These are phyloP conservation scores for Blastobotrys ciferrii DNA, from an alignment of 1,139 yeast species.

Conservation along the genomic window DNA sequence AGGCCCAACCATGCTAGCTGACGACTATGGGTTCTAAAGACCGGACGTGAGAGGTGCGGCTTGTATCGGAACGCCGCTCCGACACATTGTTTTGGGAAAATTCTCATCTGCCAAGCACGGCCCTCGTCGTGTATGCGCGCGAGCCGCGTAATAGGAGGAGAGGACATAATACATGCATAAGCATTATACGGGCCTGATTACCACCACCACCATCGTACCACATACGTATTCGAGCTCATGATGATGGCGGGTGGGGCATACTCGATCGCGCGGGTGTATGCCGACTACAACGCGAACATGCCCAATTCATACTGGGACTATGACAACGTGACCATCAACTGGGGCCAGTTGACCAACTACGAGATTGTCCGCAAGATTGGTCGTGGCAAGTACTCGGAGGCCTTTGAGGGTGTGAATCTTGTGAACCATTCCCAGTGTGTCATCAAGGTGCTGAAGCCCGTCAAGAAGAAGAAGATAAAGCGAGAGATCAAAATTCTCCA, in stretches of 20 bases:
- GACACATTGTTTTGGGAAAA: background rate
- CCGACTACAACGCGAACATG: slow-evolving; percentile 75
- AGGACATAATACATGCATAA: too few species aligned
- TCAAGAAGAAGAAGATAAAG: slow-evolving; percentile 91
- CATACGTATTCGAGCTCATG: slow-evolving; percentile 1
- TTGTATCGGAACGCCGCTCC: too few species aligned
- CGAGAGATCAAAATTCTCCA: slow-evolving; percentile 91
- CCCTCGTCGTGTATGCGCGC: too few species aligned
- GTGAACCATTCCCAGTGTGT: slow-evolving; percentile 49
- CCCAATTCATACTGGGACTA: slow-evolving; percentile 95
- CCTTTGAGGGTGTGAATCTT: slow-evolving; percentile 75
- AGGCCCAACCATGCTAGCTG: too few species aligned
- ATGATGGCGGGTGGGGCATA: background rate
- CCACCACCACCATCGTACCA: slow-evolving; percentile 3
- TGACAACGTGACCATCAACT: slow-evolving; percentile 48
- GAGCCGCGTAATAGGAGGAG: too few species aligned
- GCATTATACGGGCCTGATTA: too few species aligned
- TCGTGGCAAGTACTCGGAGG: slow-evolving; percentile 96
- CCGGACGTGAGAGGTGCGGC: too few species aligned
- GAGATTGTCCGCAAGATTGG: slow-evolving; percentile 93
- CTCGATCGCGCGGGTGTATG: slow-evolving; percentile 74
- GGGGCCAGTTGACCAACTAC: slow-evolving; percentile 73
- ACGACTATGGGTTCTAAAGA: too few species aligned
- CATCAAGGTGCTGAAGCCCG: slow-evolving; percentile 94
- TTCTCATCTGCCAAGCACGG: too few species aligned